phyloP scores from a whole-genome alignment of 2,329 filamentous ascomycete genomes.

The Alternaria dauci region DNA sequence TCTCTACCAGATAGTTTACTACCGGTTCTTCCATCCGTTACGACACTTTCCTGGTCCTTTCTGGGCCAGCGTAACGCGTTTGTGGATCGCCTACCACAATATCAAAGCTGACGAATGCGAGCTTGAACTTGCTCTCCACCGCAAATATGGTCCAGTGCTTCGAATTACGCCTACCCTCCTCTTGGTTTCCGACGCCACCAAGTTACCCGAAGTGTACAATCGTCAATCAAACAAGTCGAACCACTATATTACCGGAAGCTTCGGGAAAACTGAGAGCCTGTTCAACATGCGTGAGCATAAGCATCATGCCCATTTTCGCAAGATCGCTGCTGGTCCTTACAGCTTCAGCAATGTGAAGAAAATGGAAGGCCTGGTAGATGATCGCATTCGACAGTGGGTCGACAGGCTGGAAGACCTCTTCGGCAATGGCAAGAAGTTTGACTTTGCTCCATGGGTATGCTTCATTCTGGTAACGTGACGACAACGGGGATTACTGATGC shows the following conservation, averaged over 20 bases:
- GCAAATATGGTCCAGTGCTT: constrained; percentile 55
- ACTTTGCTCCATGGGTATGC: constrained; percentile 62
- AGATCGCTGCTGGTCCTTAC: constrained; percentile 64
- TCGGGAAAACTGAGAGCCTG: constrained; percentile 63
- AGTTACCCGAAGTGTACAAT: constrained; percentile 65
- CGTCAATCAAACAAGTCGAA: constrained; percentile 65
- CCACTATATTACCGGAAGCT: constrained; percentile 66
- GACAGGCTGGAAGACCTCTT: constrained; percentile 59
- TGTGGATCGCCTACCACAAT: constrained; percentile 65
- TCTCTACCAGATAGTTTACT: constrained; percentile 52
- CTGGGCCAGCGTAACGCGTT: constrained; percentile 60
- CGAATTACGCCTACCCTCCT: constrained; percentile 57
- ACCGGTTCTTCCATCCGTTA: constrained; percentile 62
- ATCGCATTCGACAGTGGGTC: constrained; percentile 61
- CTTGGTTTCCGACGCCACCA: constrained; percentile 63
- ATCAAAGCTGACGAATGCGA: constrained; percentile 57
- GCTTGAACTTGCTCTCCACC: constrained; percentile 54
- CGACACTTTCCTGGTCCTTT: constrained; percentile 64
- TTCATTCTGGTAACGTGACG: neutral
- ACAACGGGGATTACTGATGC: neutral
- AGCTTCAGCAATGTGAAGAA: constrained; percentile 65
- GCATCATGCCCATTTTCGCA: constrained; percentile 62
- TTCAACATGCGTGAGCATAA: constrained; percentile 66
- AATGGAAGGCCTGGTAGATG: constrained; percentile 66
- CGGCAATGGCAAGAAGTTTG: constrained; percentile 57